Percentiles rank a stretch among this genome's conserved stretches.
Evolutionary conservation across 2,329 filamentous ascomycete genomes (phyloP).

Genomic region (Aspergillus sp.): DNA sequence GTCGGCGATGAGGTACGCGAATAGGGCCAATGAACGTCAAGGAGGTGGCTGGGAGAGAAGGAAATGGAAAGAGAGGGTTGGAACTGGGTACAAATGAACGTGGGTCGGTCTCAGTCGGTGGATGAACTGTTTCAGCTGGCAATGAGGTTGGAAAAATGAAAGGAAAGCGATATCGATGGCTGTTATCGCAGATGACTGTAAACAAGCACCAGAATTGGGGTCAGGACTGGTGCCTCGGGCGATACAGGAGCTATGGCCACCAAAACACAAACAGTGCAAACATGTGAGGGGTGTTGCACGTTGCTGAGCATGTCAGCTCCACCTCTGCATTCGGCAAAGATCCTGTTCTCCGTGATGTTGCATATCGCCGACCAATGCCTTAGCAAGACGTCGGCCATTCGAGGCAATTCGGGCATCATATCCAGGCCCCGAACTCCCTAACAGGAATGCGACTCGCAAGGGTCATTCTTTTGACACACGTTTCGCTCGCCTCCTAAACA

Average conservation of each 20-base stretch:
- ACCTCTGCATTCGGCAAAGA: too few species aligned
- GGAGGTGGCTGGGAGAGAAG: conserved; percentile 12
- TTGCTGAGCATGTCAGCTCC: not conserved
- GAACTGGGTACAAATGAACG: not conserved
- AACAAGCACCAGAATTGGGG: not conserved
- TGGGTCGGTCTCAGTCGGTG: not conserved
- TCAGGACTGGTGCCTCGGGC: not conserved
- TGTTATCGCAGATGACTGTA: not conserved
- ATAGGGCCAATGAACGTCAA: conserved; percentile 11
- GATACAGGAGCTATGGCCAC: conserved; percentile 7
- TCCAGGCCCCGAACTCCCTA: too few species aligned
- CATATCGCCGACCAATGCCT: too few species aligned
- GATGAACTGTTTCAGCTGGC: not conserved
- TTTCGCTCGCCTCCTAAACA: not conserved
- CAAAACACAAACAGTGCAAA: conserved; percentile 15
- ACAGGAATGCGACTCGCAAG: not conserved
- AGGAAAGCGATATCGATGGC: not conserved
- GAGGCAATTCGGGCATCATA: too few species aligned
- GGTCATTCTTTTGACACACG: too few species aligned
- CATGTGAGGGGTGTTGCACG: not conserved
- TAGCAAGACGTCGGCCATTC: too few species aligned
- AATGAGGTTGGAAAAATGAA: not conserved
- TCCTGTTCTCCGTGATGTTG: too few species aligned
- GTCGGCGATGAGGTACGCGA: conserved; percentile 1
- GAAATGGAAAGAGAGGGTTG: not conserved